phyloP scores from a whole-genome alignment of 75 land plant species.

The Cryptomeria japonica region DNA sequence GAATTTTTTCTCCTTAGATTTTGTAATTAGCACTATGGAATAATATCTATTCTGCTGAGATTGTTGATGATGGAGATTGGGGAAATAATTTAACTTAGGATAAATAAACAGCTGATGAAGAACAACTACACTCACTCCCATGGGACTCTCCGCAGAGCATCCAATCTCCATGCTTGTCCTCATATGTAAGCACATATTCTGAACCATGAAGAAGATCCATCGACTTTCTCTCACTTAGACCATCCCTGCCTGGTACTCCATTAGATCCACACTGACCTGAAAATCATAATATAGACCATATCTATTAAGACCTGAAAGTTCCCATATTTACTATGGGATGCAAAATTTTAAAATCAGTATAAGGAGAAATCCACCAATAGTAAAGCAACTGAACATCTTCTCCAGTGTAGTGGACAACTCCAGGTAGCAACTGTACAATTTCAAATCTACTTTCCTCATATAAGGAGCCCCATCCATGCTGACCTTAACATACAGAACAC shows the following conservation, averaged over 20 bases:
- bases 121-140: constrained; percentile 27
- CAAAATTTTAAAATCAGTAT: not conserved
- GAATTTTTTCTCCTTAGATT: not conserved
- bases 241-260: constrained; percentile 23
- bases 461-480: constrained; percentile 89
- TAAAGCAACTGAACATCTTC: constrained; percentile 81
- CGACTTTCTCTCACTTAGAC: constrained; percentile 28
- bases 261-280: constrained; percentile 32
- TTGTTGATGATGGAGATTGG: not conserved
- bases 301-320: not conserved
- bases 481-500: constrained; percentile 68
- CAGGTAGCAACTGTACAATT: constrained; percentile 45
- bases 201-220: constrained; percentile 44
- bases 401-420: constrained; percentile 66
- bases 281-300: constrained; percentile 4
- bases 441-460: constrained; percentile 73
- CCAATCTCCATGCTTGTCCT: constrained; percentile 44
- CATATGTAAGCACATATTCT: constrained; percentile 49
- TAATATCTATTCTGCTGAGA: not conserved
- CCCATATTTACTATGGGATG: not conserved
- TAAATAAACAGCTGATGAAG: not conserved
- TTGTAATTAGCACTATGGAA: no score
- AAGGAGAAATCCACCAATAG: constrained; percentile 42
- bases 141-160: constrained; percentile 53
- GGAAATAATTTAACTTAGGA: not conserved